phyloP scores from a whole-genome alignment of 1,284 basidiomycete species.

The Dichomitus squalens region DNA sequence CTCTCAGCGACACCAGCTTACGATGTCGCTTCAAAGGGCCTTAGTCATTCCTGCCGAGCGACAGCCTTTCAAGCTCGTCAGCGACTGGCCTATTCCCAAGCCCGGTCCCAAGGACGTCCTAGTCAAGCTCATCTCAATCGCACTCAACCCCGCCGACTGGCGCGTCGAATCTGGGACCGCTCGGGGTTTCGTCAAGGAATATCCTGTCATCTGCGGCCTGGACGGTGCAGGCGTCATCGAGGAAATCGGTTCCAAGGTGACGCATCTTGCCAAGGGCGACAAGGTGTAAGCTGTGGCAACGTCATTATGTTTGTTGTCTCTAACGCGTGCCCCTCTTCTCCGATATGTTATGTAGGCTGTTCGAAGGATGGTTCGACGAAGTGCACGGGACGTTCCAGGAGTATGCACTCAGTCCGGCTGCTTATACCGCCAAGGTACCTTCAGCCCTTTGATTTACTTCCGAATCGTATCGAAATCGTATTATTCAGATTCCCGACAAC shows the following conservation, averaged over 20 bases:
- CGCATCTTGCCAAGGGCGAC: conserved; percentile 46
- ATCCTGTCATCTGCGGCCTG: conserved; percentile 43
- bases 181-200: conserved; percentile 24
- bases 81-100: not conserved
- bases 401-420: conserved; percentile 43
- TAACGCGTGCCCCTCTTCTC: not conserved
- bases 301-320: not conserved
- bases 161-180: conserved; percentile 33
- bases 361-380: conserved; percentile 40
- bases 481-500: conserved; percentile 27
- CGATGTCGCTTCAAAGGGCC: no score
- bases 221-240: conserved; percentile 51
- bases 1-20: no score
- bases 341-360: conserved; percentile 37
- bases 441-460: not conserved
- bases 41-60: not conserved
- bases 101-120: conserved; percentile 2
- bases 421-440: conserved; percentile 25
- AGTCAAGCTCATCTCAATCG: not conserved
- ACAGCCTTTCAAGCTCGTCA: not conserved
- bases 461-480: no score
- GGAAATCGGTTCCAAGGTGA: conserved; percentile 44
- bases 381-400: conserved; percentile 51
- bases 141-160: conserved; percentile 35
- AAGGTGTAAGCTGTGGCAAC: conserved; percentile 38